phyloP scores from a whole-genome alignment of 2,329 filamentous ascomycete species.

The Scolecobasidium constrictum region DNA sequence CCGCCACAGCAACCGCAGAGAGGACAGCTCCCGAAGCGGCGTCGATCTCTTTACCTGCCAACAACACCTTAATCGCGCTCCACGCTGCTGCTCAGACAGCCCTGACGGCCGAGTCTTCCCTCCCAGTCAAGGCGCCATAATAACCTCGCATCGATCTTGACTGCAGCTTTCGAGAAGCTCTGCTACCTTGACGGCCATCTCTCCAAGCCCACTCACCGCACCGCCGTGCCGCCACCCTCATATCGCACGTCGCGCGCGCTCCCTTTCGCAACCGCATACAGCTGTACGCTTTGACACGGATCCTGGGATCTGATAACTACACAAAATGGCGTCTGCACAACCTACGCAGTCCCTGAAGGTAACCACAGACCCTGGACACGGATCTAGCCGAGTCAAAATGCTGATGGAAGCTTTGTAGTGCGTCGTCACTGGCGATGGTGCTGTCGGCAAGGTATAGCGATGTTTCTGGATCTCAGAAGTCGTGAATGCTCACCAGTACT shows the following conservation, averaged over 20 bases:
- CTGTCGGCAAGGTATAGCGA: conserved; percentile 81
- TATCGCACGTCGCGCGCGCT: not conserved
- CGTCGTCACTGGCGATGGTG: conserved; percentile 98
- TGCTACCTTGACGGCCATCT: not conserved
- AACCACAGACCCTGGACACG: conserved; percentile 15
- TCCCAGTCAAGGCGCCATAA: no score
- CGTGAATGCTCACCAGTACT: conserved; percentile 7
- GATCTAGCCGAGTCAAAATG: conserved; percentile 5
- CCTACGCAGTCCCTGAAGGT: conserved; percentile 91
- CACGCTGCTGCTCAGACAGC: not conserved
- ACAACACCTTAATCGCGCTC: not conserved
- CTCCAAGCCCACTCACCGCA: not conserved
- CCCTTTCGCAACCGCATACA: not conserved
- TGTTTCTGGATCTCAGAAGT: conserved; percentile 6
- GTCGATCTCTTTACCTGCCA: no score
- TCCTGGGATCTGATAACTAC: no score
- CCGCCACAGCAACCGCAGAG: not conserved
- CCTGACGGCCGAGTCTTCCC: no score
- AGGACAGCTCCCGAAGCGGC: not conserved
- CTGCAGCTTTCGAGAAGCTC: not conserved
- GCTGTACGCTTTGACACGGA: no score
- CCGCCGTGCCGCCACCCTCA: not conserved
- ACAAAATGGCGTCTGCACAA: conserved; percentile 61
- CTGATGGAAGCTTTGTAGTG: conserved; percentile 48
- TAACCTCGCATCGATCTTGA: not conserved